Conservation (phyloP, 2,329 filamentous ascomycete genomes). For the Lojkania enalia region DNA sequence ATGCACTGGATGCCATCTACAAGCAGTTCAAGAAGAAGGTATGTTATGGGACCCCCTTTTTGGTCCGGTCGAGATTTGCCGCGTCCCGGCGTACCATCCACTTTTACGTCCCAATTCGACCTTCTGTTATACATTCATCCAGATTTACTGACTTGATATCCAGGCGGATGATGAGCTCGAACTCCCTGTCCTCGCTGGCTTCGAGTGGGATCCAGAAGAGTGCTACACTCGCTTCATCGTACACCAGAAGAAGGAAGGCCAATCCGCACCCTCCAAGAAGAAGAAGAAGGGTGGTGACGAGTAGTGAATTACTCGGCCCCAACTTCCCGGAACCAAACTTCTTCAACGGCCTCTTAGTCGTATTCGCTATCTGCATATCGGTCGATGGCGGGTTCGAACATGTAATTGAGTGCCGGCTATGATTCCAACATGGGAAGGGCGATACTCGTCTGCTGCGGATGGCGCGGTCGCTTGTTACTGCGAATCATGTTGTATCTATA, state of each 20-base stretch:
- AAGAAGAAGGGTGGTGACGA: slow-evolving; percentile 43
- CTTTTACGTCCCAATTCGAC: neutral
- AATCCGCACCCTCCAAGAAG: slow-evolving; percentile 41
- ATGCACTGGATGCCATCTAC: slow-evolving; percentile 91
- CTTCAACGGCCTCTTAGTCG: slow-evolving; percentile 26
- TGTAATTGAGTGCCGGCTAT: slow-evolving; percentile 28
- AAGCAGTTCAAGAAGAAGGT: slow-evolving; percentile 98
- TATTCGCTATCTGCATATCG: slow-evolving; percentile 24
- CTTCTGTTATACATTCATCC: neutral
- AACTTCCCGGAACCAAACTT: slow-evolving; percentile 36
- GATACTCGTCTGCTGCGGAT: slow-evolving; percentile 27
- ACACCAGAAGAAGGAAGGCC: slow-evolving; percentile 75
- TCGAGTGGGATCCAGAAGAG: slow-evolving; percentile 95
- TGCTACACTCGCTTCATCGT: slow-evolving; percentile 87
- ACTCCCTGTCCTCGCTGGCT: slow-evolving; percentile 83
- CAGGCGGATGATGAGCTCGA: slow-evolving; percentile 92
- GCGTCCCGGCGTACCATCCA: neutral
- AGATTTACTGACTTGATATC: slow-evolving; percentile 23
- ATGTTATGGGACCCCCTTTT: slow-evolving; percentile 37
- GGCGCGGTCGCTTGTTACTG: slow-evolving; percentile 16
- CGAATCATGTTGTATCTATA: slow-evolving; percentile 16
- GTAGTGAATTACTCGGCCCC: slow-evolving; percentile 46
- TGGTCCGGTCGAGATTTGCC: neutral
- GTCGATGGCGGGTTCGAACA: slow-evolving; percentile 24
- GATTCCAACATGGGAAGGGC: slow-evolving; percentile 42